phyloP scores from a whole-genome alignment of 2,329 filamentous ascomycete species.

The Penicillium concentricum region DNA sequence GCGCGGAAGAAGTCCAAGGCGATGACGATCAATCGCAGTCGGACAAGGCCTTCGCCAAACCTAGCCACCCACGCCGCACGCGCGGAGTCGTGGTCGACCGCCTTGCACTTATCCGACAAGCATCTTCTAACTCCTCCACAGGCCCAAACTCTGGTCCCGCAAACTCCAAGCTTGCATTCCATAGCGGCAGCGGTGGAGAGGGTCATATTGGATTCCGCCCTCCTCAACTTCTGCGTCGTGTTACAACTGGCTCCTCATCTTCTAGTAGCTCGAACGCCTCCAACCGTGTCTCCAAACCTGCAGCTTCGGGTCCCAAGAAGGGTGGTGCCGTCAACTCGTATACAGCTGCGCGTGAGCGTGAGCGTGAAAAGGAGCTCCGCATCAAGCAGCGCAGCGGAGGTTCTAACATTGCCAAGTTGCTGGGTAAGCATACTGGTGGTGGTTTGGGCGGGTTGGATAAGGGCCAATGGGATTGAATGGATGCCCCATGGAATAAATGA shows the following conservation, averaged over 20 bases:
- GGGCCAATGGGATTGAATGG: constrained; percentile 43
- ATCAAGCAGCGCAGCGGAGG: constrained; percentile 48
- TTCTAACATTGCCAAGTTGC: constrained; percentile 36
- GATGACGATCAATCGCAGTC: constrained; percentile 23
- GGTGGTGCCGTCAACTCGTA: constrained; percentile 60
- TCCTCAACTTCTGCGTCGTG: constrained; percentile 32
- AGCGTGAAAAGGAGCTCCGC: constrained; percentile 55
- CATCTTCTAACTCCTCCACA: constrained; percentile 45
- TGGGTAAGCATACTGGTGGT: constrained; percentile 40
- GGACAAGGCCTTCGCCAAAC: constrained; percentile 29
- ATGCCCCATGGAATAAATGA: neutral
- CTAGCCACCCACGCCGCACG: constrained; percentile 39
- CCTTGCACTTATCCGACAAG: constrained; percentile 45
- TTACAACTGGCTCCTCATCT: constrained; percentile 31
- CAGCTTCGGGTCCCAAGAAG: constrained; percentile 55
- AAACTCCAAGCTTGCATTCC: constrained; percentile 36
- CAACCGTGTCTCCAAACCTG: constrained; percentile 30
- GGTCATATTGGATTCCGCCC: constrained; percentile 34
- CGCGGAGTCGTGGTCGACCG: constrained; percentile 46
- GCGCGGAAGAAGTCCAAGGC: constrained; percentile 18
- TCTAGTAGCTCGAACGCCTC: constrained; percentile 22
- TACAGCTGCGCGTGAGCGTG: constrained; percentile 55
- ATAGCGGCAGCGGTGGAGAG: constrained; percentile 21
- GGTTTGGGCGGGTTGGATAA: constrained; percentile 38
- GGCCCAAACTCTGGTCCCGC: constrained; percentile 19